Percentiles rank a stretch among this genome's conserved stretches.
These are phyloP conservation scores for Termitomyces titanicus DNA, from an alignment of 768 basidiomycete species.

Conservation along the genomic window DNA sequence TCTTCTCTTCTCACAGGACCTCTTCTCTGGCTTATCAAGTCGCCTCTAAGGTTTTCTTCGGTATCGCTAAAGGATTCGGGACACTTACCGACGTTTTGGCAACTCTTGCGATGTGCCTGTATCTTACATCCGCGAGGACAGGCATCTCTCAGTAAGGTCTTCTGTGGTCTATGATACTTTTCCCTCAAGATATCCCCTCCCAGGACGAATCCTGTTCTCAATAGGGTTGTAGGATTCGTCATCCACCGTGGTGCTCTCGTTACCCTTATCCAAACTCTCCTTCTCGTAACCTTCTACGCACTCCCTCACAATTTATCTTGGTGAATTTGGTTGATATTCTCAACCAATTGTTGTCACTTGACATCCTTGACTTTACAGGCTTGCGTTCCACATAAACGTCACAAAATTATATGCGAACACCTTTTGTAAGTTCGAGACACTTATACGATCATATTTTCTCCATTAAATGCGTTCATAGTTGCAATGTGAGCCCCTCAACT, in stretches of 20 bases:
- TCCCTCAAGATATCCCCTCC: background rate
- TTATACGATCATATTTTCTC: constrained; percentile 12
- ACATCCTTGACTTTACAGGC: constrained; percentile 23
- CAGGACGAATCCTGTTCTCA: constrained; percentile 38
- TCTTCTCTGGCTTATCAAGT: background rate
- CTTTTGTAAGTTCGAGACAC: constrained; percentile 35
- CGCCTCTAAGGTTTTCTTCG: constrained; percentile 35
- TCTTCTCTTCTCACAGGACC: background rate
- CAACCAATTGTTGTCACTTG: background rate
- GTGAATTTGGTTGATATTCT: constrained; percentile 15
- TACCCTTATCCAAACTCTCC: constrained; percentile 36
- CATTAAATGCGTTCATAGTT: constrained; percentile 16
- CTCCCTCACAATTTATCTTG: constrained; percentile 33
- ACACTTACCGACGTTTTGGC: constrained; percentile 41
- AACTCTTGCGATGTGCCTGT: constrained; percentile 40
- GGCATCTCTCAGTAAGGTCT: constrained; percentile 32
- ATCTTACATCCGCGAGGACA: constrained; percentile 32
- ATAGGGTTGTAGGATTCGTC: constrained; percentile 35
- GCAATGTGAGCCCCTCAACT: constrained; percentile 24
- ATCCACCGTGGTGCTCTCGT: constrained; percentile 45
- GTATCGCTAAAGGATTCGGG: constrained; percentile 40
- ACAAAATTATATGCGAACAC: constrained; percentile 49
- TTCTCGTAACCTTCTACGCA: constrained; percentile 39
- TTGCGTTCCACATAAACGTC: constrained; percentile 48
- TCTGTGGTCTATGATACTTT: background rate